These are phyloP conservation scores for Aspergillus sclerotiicarbonarius DNA, from an alignment of 495 filamentous ascomycete species.

Conservation along the genomic window DNA sequence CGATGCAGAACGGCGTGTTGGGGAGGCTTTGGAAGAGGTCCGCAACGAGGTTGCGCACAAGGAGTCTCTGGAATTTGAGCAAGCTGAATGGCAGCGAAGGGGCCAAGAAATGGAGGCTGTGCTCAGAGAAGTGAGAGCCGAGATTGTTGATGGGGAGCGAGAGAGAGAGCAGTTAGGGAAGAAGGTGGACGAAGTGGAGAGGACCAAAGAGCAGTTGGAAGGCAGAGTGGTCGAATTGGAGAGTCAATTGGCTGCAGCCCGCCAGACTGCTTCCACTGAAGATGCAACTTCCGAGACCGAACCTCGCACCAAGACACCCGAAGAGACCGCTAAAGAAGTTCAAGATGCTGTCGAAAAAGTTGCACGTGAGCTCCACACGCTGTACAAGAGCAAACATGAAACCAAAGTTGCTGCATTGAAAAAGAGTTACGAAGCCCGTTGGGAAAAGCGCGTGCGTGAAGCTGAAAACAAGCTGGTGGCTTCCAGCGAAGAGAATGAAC, in stretches of 20 bases:
- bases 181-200: constrained; percentile 72
- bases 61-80: constrained; percentile 72
- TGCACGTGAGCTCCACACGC: constrained; percentile 78
- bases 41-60: constrained; percentile 68
- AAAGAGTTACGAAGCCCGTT: constrained; percentile 87
- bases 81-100: constrained; percentile 77
- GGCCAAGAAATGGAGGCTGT: constrained; percentile 82
- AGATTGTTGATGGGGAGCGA: constrained; percentile 70
- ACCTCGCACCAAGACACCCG: constrained; percentile 21
- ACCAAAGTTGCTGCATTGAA: constrained; percentile 91
- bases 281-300: constrained; percentile 12
- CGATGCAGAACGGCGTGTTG: constrained; percentile 89
- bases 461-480: constrained; percentile 68
- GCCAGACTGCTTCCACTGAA: constrained; percentile 39
- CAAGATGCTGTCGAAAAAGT: constrained; percentile 91
- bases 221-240: constrained; percentile 60
- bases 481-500: constrained; percentile 69
- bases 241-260: constrained; percentile 67
- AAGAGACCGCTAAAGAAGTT: constrained; percentile 51
- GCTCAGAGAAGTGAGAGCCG: constrained; percentile 72
- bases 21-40: constrained; percentile 75
- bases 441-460: constrained; percentile 79
- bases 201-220: constrained; percentile 62
- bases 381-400: constrained; percentile 98
- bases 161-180: constrained; percentile 72